phyloP scores from a whole-genome alignment of 225 moss, liverwort and hornwort species.

The Bryum argenteum region DNA sequence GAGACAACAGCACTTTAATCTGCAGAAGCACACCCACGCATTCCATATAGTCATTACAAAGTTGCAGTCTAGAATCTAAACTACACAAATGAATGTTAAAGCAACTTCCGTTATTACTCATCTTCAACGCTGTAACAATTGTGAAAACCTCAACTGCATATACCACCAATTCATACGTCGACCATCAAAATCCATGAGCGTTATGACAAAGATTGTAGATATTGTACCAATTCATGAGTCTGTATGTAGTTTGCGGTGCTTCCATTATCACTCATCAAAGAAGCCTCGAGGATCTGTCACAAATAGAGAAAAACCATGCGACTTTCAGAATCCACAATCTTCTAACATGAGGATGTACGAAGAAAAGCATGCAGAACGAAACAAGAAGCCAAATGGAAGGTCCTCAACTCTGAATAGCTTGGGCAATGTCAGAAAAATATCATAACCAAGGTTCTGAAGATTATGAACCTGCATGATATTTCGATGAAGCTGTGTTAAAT shows the following conservation, averaged over 20 bases:
- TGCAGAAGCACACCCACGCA: slow-evolving; percentile 36
- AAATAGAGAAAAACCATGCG: not conserved
- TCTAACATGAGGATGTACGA: not conserved
- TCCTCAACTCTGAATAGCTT: not conserved
- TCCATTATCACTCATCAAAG: slow-evolving; percentile 78
- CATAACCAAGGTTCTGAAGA: not conserved
- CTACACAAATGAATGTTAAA: not conserved
- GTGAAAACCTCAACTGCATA: not conserved
- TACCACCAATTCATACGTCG: not conserved
- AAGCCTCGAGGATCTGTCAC: slow-evolving; percentile 71
- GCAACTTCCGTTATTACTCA: not conserved
- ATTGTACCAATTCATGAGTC: slow-evolving; percentile 68
- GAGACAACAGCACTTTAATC: slow-evolving; percentile 78
- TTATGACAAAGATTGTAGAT: not conserved
- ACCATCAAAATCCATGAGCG: slow-evolving; percentile 7
- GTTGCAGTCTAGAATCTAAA: slow-evolving; percentile 11
- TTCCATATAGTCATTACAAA: slow-evolving; percentile 8
- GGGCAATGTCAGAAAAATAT: not conserved
- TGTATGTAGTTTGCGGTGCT: slow-evolving; percentile 74
- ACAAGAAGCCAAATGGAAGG: slow-evolving; percentile 2
- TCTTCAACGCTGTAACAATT: not conserved
- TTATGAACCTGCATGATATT: slow-evolving; percentile 70
- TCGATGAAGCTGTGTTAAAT: slow-evolving; percentile 81
- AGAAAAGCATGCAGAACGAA: not conserved
- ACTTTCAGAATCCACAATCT: slow-evolving; percentile 3